A percentile compares a stretch with the other conserved stretches of the same genome.
Conservation (phyloP, 2,329 filamentous ascomycete genomes). For the Amesomyces nigricolor region DNA sequence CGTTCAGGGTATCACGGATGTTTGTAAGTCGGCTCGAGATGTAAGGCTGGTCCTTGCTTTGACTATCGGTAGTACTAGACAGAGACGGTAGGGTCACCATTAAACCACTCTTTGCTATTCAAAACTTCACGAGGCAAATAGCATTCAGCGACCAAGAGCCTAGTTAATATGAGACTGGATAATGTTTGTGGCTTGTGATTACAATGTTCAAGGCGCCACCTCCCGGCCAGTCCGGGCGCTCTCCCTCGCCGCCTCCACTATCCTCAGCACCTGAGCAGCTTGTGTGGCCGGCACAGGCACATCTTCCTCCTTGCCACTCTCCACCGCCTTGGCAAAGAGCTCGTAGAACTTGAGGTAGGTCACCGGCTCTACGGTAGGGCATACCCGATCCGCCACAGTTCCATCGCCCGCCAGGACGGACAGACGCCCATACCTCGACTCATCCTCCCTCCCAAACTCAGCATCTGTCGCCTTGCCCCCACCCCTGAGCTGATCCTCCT, state of each 20-base stretch:
- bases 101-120: no score
- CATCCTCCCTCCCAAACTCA: constrained; percentile 60
- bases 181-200: no score
- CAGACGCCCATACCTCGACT: constrained; percentile 53
- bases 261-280: constrained; percentile 47
- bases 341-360: constrained; percentile 67
- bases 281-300: constrained; percentile 49
- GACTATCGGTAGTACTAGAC: no score
- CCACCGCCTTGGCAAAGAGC: constrained; percentile 43
- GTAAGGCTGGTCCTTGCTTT: no score
- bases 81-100: no score
- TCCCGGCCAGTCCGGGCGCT: constrained; percentile 45
- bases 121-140: no score
- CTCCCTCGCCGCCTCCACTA: constrained; percentile 48
- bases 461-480: constrained; percentile 57
- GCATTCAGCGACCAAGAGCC: no score
- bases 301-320: constrained; percentile 43
- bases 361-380: constrained; percentile 55
- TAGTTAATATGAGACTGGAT: no score
- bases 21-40: no score
- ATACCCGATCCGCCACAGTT: constrained; percentile 43
- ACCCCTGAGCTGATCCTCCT: constrained; percentile 66
- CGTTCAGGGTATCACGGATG: no score
- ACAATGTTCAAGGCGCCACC: constrained; percentile 25
- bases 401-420: constrained; percentile 49